Percentiles rank a stretch among this genome's conserved stretches.
Evolutionary conservation across 176 grass and related monocot species (phyloP).

Genomic region (bread wheat (Triticum aestivum)): IWGSC_CS_RefSeq_v2.1 NC_057796.1:208200449-208200948

Average conservation of each 20-base stretch:
- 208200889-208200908: conserved; percentile 6
- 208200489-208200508: conserved; percentile 25
- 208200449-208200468: conserved; percentile 68
- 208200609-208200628: conserved; percentile 92
- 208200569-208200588: conserved; percentile 75
- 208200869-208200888: conserved; percentile 21
- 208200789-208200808: conserved; percentile 74
- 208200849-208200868: conserved; percentile 27
- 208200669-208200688: conserved; percentile 30
- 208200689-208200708: conserved; percentile 21
- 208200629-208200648: conserved; percentile 71
- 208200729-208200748: conserved; percentile 75
- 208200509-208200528: conserved; percentile 23
- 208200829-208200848: conserved; percentile 72
- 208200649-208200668: conserved; percentile 52
- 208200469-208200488: conserved; percentile 30
- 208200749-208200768: conserved; percentile 81
- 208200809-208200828: conserved; percentile 73
- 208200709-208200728: conserved; percentile 21
- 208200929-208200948: conserved; percentile 86
- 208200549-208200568: conserved; percentile 85
- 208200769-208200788: conserved; percentile 59
- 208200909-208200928: conserved; percentile 70
- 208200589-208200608: conserved; percentile 71
- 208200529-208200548: conserved; percentile 6